Conservation (phyloP, 2,329 filamentous ascomycete genomes). For the Xylaria sp. region DNA sequence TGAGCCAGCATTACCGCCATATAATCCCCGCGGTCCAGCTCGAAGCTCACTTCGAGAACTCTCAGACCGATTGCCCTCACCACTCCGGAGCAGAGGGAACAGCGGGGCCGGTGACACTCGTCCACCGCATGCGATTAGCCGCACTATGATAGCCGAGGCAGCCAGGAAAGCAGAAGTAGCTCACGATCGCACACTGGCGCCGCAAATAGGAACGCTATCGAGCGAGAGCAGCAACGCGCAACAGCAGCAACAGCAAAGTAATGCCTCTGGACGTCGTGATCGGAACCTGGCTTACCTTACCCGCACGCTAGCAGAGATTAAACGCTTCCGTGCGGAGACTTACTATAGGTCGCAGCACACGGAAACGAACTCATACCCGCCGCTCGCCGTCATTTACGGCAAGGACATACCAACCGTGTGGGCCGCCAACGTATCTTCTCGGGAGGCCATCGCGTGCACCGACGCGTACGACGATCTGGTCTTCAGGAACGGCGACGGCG, state of each 20-base stretch:
- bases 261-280: constrained; percentile 55
- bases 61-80: constrained; percentile 56
- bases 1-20: constrained; percentile 70
- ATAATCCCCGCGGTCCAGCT: constrained; percentile 55
- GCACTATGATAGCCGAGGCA: constrained; percentile 44
- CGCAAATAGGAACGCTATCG: constrained; percentile 58
- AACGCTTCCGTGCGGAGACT: constrained; percentile 80
- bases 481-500: constrained; percentile 89
- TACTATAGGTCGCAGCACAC: constrained; percentile 69
- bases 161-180: constrained; percentile 47
- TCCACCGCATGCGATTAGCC: constrained; percentile 37
- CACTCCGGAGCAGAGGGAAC: constrained; percentile 58
- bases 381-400: constrained; percentile 84
- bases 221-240: constrained; percentile 45
- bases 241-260: constrained; percentile 43
- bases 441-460: constrained; percentile 77
- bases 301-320: constrained; percentile 77
- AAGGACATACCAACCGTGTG: constrained; percentile 88
- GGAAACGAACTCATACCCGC: constrained; percentile 79
- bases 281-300: constrained; percentile 72
- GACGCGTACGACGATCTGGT: constrained; percentile 89
- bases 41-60: constrained; percentile 61
- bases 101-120: constrained; percentile 51
- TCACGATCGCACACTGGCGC: constrained; percentile 56
- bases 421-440: constrained; percentile 77